phyloP scores from a whole-genome alignment of 306 rosid species.

The Lablab purpureus region DNA sequence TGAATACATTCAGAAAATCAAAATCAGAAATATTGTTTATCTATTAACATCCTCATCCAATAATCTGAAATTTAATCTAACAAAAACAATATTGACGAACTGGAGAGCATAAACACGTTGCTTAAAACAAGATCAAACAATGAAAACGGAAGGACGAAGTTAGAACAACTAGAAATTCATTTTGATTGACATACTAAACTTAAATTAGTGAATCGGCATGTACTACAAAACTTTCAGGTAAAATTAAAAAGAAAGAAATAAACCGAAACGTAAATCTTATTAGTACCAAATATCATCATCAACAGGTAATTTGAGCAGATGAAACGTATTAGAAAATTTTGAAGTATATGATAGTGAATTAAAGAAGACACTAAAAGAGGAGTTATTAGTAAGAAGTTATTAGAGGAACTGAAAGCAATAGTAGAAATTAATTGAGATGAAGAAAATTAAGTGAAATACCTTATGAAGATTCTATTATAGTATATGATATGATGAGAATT shows the following conservation, averaged over 20 bases:
- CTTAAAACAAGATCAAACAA: slow-evolving; percentile 43
- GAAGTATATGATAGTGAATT: background rate
- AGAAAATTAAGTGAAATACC: slow-evolving; percentile 45
- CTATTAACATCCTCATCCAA: slow-evolving; percentile 21
- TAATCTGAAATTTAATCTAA: slow-evolving; percentile 28
- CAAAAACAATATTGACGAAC: background rate
- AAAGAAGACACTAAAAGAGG: background rate
- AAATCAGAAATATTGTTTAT: slow-evolving; percentile 36
- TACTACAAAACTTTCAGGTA: background rate
- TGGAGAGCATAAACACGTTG: background rate
- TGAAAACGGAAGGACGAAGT: slow-evolving; percentile 17
- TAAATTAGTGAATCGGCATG: slow-evolving; percentile 31
- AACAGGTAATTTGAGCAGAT: slow-evolving; percentile 14
- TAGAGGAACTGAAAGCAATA: slow-evolving; percentile 32
- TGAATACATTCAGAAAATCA: slow-evolving; percentile 39
- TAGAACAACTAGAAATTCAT: slow-evolving; percentile 10
- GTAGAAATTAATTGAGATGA: slow-evolving; percentile 25
- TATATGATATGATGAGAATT: slow-evolving; percentile 22
- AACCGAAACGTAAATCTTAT: slow-evolving; percentile 34
- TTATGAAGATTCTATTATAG: slow-evolving; percentile 25
- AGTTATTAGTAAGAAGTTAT: background rate
- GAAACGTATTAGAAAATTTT: slow-evolving; percentile 23
- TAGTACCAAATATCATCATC: slow-evolving; percentile 14
- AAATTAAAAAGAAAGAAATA: background rate
- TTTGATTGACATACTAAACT: slow-evolving; percentile 13